Evolutionary conservation across 2,329 filamentous ascomycete genomes (phyloP), one percentile per base, ranked within the genome.

Genomic region (Didymella sp.): DNA sequence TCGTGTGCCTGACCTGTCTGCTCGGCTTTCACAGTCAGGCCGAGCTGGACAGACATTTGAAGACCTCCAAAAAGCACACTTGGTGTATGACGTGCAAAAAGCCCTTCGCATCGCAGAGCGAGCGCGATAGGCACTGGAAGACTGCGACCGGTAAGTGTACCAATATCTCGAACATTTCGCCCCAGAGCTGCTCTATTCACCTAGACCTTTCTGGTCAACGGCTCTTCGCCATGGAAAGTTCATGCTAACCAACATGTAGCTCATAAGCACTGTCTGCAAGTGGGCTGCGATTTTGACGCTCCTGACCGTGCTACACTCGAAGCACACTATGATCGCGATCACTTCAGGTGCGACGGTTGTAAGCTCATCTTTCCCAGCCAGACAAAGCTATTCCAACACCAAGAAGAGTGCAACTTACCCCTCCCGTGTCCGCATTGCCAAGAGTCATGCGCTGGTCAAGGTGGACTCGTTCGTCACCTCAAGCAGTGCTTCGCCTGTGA

Each of bases 91-190:
- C 67, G 1, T 75, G 73, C 46, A 52, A 67, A 28, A 64, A 63
- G 4, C 58, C 56, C 4, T 75, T 75, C 48, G 57, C 57, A 11
- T 72, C 62, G 17, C 72, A 75, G 38, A 60, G 68, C 8, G 65
- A 70, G 57, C 68, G 73, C 12, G 71, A 75, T 42, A 67, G 61
- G 46, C 73, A 75, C 43, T 75, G 73, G 73, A 56, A 43, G 15
- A 62, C 58, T 19, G 72, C 71, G 15, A 66, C 48, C 8, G 66
- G 69, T 71, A 58, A 54, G 63, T 61, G n/a, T 3, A 6, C 17
- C 24, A 24, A 11, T 13, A 11, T 8, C 17, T 28, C n/a, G n/a
- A n/a, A n/a, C n/a, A n/a, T n/a, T n/a, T n/a, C n/a, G n/a, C n/a
- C n/a, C n/a, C n/a, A n/a, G n/a, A n/a, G n/a, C n/a, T n/a, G n/a